These are phyloP conservation scores for Arthromyces matolae DNA, from an alignment of 768 basidiomycete genomes.

Conservation along the genomic window DNA sequence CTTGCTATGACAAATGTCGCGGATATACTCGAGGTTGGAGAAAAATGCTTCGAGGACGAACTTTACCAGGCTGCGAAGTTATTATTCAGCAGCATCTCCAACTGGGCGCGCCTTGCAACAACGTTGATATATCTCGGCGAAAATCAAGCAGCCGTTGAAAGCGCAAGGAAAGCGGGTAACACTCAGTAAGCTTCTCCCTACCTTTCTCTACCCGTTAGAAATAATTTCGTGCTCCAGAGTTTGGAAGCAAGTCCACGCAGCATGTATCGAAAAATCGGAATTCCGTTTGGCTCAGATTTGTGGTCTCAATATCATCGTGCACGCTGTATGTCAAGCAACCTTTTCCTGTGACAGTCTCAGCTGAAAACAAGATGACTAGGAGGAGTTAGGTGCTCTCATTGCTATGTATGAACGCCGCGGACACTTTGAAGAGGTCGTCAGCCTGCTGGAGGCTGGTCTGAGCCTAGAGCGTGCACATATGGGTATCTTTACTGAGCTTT, in stretches of 20 bases:
- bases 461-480: constrained; percentile 97
- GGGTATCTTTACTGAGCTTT: constrained; percentile 97
- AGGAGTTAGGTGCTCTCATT: constrained; percentile 72
- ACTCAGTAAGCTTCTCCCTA: constrained; percentile 69
- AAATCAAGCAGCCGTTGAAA: constrained; percentile 97
- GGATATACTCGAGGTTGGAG: constrained; percentile 93
- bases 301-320: constrained; percentile 96
- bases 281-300: constrained; percentile 99
- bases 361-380: constrained; percentile 37
- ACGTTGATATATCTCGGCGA: constrained; percentile 98
- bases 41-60: constrained; percentile 99
- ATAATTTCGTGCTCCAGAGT: constrained; percentile 50
- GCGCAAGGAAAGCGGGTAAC: constrained; percentile 98
- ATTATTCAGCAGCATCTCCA: constrained; percentile 94
- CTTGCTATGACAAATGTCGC: constrained; percentile 97
- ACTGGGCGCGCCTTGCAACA: constrained; percentile 97
- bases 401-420: constrained; percentile 87
- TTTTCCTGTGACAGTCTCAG: not conserved
- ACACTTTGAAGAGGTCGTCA: constrained; percentile 91
- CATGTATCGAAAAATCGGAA: constrained; percentile 95
- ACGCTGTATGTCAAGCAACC: constrained; percentile 48
- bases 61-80: constrained; percentile 96
- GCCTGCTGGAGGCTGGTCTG: constrained; percentile 89
- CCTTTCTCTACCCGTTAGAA: not conserved
- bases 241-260: constrained; percentile 99